A percentile compares a stretch with the other conserved stretches of the same genome.
Evolutionary conservation across 106 monocot genomes (phyloP).

Genomic region (Triglochin maritima): DNA sequence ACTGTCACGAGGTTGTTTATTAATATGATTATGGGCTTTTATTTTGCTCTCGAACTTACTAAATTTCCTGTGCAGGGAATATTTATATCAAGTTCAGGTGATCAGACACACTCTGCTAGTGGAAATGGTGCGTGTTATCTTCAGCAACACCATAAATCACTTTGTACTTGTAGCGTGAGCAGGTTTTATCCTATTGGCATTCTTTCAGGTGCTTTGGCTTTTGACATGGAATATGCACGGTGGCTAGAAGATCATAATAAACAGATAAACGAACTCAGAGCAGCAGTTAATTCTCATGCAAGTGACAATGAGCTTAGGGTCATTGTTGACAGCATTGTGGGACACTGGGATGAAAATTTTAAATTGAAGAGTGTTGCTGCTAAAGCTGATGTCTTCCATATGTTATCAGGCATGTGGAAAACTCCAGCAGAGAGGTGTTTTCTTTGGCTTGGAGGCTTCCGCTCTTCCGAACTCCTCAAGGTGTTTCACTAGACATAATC

Average conservation of each 20-base stretch:
- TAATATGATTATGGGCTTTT: background rate
- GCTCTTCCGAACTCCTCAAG: slow-evolving; percentile 90
- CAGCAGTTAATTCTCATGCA: slow-evolving; percentile 83
- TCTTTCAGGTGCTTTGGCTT: slow-evolving; percentile 59
- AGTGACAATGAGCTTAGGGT: slow-evolving; percentile 69
- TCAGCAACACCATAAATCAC: background rate
- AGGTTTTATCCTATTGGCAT: no score
- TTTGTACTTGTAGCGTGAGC: background rate
- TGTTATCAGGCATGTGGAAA: slow-evolving; percentile 98
- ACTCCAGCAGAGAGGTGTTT: slow-evolving; percentile 94
- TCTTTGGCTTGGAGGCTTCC: slow-evolving; percentile 88
- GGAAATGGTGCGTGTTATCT: slow-evolving; percentile 39
- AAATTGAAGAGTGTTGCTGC: slow-evolving; percentile 69
- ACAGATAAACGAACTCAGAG: slow-evolving; percentile 70
- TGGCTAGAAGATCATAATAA: slow-evolving; percentile 87
- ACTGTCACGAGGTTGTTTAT: background rate
- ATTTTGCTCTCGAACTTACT: background rate
- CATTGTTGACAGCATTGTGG: slow-evolving; percentile 65
- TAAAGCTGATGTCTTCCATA: slow-evolving; percentile 88
- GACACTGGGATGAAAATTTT: slow-evolving; percentile 79
- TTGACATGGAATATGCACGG: slow-evolving; percentile 81
- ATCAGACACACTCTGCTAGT: slow-evolving; percentile 44
- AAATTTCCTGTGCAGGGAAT: slow-evolving; percentile 33
- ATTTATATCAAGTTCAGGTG: slow-evolving; percentile 50
- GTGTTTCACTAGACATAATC: slow-evolving; percentile 13